Evolutionary conservation across 805 yeast species (phyloP), one percentile per base, ranked within the genome.

Genomic region (Pichia heedii): DNA sequence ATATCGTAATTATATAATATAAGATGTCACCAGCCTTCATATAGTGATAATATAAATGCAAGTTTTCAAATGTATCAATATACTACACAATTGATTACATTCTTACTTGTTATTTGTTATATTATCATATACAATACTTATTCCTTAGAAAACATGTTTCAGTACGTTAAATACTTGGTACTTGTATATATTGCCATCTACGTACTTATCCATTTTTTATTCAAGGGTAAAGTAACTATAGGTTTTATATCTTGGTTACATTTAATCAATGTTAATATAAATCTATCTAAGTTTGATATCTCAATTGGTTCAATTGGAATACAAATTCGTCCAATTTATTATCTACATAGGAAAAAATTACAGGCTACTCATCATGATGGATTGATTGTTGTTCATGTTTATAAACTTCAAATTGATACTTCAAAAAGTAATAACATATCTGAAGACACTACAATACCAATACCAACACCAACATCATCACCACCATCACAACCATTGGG

Each of bases 241-340:
- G 53, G 55, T 7, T 44, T 56, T 29, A 36, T 58, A 10, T 54
- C 59, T 3, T 56, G 59, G 61, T 39, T 56, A 22, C 45, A 48
- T 22, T 16, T 58, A 12, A 40, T 51, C 22, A 39, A 53, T 22
- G 37, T 59, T 6, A 43, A 44, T 4, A 33, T 48, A 15, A 37
- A 46, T 19, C 24, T 46, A 10, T 20, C 42, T 5, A 41, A 44
- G 4, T 37, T 43, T 29, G 22, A 39, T 1, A 18, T 55, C 5
- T 21, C 34, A 2, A 39, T 55, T 18, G 35, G 49, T 6, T 49
- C 57, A 1, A 36, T 58, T 15, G 37, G 44, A 11, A 16, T 56
- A 3, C 48, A 43, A 22, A 24, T 57, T 20, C 42, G 45, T 13
- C 55, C 56, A 1, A 45, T 49, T 50, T 52, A 49, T 22, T 32